These are phyloP conservation scores for Irpex sp. DNA, from an alignment of 1,284 basidiomycete genomes.

Conservation along the genomic window DNA sequence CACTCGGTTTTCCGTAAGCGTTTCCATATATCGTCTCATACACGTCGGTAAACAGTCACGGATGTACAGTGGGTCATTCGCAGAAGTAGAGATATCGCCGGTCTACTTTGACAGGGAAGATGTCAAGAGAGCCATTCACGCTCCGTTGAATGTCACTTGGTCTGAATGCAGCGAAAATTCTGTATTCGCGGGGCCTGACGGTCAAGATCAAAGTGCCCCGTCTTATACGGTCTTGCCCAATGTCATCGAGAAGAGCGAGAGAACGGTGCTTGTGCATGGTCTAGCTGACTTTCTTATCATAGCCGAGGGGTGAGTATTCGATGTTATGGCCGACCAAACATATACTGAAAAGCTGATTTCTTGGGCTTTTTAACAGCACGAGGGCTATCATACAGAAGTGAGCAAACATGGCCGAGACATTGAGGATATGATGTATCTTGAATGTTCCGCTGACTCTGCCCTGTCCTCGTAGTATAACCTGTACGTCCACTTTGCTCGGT, in stretches of 20 bases:
- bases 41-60: background rate
- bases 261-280: constrained; percentile 70
- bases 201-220: constrained; percentile 55
- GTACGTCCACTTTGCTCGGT: constrained; percentile 33
- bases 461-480: constrained; percentile 55
- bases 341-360: background rate
- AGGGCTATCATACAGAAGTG: constrained; percentile 27
- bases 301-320: constrained; percentile 55
- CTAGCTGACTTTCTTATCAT: constrained; percentile 70
- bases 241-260: constrained; percentile 72
- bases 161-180: constrained; percentile 54
- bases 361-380: background rate
- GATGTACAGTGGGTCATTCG: constrained; percentile 52
- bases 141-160: constrained; percentile 61
- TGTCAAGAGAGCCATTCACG: constrained; percentile 73
- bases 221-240: constrained; percentile 64
- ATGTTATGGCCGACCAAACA: background rate
- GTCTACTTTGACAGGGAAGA: constrained; percentile 68
- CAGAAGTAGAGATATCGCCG: constrained; percentile 38
- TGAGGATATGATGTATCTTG: background rate
- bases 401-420: constrained; percentile 1
- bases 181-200: constrained; percentile 51
- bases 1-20: constrained; percentile 70
- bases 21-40: background rate
- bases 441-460: background rate